Evolutionary conservation across 441 rosid genomes (phyloP), one percentile per base, ranked within the genome.

Genomic region (Euphorbia corollata): DNA sequence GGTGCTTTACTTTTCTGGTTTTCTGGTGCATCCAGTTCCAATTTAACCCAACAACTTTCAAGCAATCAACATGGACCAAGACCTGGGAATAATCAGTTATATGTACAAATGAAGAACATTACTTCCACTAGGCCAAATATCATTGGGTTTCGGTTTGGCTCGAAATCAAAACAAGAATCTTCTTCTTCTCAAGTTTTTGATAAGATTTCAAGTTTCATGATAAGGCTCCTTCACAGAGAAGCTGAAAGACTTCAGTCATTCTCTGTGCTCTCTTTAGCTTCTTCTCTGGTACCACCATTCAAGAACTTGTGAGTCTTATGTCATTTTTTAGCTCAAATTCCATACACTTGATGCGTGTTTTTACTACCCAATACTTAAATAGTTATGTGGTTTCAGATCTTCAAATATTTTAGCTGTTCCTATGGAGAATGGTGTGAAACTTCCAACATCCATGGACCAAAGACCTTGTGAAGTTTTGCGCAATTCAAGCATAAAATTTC

Each of bases 261-360:
- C 74, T 84, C 91, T 10, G 66, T 86, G 43, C 77, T 90, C 71
- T 87, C 92, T 1, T 79, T 90, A 61, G 92, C 91, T 77, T 81
- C 83, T 74, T 77, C 86, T 19, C 39, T 90, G 56, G 74, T 90
- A 61, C 89, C 92, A 13, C 85, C 92, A 68, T 67, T 82, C 57
- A 80, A 79, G 48, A 81, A 74, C 50, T 72, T 86, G 97, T 93
- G 70, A 86, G 95, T 79, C 30, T 30, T 70, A 47, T 12, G 3
- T 9, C 16, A 23, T 48, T 10, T 24, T 24, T 27, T 27, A 34
- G 22, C 32, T 71, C 7, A 27, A 2, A 18, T 45, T 36, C 19
- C 11, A 34, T 39, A 5, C 34, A 13, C 53, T 55, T 48, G 6
- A 2, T 30, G 30, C 12, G 23, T 34, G 41, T 22, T 56, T 63